A percentile compares a stretch with the other conserved stretches of the same genome.
phyloP scores from a whole-genome alignment of 176 grass and related monocot species.

The Oryza punctata region DNA sequence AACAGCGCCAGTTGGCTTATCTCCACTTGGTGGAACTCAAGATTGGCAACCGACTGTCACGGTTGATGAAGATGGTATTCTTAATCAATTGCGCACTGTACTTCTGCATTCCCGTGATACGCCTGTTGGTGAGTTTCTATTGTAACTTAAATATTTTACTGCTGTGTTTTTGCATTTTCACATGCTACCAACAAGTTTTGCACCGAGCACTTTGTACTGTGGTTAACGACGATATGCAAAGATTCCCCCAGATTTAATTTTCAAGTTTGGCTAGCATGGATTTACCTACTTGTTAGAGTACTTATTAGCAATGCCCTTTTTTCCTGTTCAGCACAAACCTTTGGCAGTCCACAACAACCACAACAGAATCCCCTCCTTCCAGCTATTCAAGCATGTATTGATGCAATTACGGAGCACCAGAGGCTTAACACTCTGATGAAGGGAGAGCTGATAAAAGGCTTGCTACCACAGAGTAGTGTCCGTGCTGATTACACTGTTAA shows the following conservation, averaged over 20 bases:
- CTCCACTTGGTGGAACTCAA: conserved; percentile 70
- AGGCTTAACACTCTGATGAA: conserved; percentile 95
- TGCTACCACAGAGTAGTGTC: conserved; percentile 77
- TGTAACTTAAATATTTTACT: conserved; percentile 20
- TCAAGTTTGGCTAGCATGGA: conserved; percentile 17
- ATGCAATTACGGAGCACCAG: conserved; percentile 96
- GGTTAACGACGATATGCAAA: not conserved
- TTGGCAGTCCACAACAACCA: conserved; percentile 64
- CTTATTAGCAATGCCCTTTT: conserved; percentile 8
- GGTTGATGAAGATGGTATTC: conserved; percentile 82
- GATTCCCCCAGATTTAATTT: not conserved
- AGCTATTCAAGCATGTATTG: conserved; percentile 80
- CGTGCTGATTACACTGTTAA: conserved; percentile 86
- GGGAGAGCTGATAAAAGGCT: conserved; percentile 93
- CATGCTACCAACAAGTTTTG: conserved; percentile 2
- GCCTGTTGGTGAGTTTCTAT: conserved; percentile 59
- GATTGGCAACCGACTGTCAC: conserved; percentile 85
- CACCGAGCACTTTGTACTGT: not conserved
- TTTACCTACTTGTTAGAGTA: conserved; percentile 13
- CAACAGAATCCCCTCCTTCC: conserved; percentile 61
- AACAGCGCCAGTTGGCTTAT: conserved; percentile 55
- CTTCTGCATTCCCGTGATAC: conserved; percentile 72
- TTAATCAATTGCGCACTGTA: conserved; percentile 63
- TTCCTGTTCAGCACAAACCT: conserved; percentile 54
- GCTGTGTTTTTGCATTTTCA: not conserved